These are phyloP conservation scores for Nicotiana undulata DNA, from an alignment of 257 asterid species.

Conservation along the genomic window DNA sequence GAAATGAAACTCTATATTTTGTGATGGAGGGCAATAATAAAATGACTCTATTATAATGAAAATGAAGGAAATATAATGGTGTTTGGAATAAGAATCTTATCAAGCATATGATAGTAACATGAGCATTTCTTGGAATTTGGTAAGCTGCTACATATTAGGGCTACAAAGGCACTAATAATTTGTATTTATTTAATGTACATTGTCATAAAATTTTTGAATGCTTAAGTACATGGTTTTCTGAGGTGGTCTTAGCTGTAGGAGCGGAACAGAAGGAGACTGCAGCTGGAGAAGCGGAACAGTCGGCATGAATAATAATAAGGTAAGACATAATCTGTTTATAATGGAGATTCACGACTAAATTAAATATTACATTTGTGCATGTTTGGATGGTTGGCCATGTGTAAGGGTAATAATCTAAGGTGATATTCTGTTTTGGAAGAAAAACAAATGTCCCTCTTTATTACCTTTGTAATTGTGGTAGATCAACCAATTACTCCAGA, in stretches of 20 bases:
- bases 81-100: conserved; percentile 7
- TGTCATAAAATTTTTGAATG: not conserved
- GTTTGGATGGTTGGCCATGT: conserved; percentile 8
- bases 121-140: conserved; percentile 13
- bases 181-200: not conserved
- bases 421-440: not conserved
- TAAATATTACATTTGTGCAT: not conserved
- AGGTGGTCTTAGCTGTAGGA: not conserved
- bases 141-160: not conserved
- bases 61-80: too few relatives aligned
- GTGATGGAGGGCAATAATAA: not conserved
- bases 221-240: conserved; percentile 1
- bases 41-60: not conserved
- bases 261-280: not conserved
- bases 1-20: not conserved
- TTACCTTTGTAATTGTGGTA: not conserved
- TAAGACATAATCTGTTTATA: not conserved
- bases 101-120: conserved; percentile 12
- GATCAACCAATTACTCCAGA: not conserved
- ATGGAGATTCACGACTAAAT: not conserved
- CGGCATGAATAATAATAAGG: not conserved
- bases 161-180: not conserved
- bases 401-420: not conserved
- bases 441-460: not conserved
- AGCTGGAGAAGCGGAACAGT: not conserved